Percentiles rank a stretch among this genome's conserved stretches.
Evolutionary conservation across 768 basidiomycete species (phyloP).

Genomic region (Phanerochaete carnosa): DNA sequence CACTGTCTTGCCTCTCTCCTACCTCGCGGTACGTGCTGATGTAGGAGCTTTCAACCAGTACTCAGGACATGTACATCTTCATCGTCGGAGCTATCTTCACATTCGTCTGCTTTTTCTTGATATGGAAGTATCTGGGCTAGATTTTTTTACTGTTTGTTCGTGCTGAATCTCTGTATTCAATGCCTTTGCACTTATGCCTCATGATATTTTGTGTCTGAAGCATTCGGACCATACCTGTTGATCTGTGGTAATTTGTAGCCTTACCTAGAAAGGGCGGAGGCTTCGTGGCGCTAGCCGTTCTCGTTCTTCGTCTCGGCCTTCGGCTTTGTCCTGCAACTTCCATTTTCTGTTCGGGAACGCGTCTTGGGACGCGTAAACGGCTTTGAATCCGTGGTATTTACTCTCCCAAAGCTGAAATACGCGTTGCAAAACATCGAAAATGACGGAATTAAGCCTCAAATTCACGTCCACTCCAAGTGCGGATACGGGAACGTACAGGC

Average conservation of each 20-base stretch:
- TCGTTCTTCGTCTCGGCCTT: neutral
- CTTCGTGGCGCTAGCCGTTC: neutral
- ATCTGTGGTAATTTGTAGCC: too few relatives aligned
- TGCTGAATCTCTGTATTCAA: neutral
- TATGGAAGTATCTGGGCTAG: constrained; percentile 84
- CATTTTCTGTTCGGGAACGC: neutral
- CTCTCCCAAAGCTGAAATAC: too few relatives aligned
- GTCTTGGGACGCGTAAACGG: too few relatives aligned
- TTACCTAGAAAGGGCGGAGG: neutral
- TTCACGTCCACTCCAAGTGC: constrained; percentile 13
- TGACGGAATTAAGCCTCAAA: constrained; percentile 19
- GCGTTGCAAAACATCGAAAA: neutral
- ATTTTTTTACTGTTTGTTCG: neutral
- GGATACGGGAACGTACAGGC: constrained; percentile 56
- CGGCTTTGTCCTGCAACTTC: constrained; percentile 18
- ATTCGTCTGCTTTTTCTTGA: constrained; percentile 90
- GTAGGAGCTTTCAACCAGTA: constrained; percentile 43
- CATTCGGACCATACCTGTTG: too few relatives aligned
- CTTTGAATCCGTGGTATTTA: too few relatives aligned
- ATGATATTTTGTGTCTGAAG: neutral
- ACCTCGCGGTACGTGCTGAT: neutral
- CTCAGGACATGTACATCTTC: constrained; percentile 95
- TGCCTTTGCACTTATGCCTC: neutral
- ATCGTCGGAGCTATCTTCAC: constrained; percentile 81
- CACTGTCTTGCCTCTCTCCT: constrained; percentile 10